Evolutionary conservation across 176 grass and related monocot species (phyloP).

Genomic region (Raddia distichophylla): DNA sequence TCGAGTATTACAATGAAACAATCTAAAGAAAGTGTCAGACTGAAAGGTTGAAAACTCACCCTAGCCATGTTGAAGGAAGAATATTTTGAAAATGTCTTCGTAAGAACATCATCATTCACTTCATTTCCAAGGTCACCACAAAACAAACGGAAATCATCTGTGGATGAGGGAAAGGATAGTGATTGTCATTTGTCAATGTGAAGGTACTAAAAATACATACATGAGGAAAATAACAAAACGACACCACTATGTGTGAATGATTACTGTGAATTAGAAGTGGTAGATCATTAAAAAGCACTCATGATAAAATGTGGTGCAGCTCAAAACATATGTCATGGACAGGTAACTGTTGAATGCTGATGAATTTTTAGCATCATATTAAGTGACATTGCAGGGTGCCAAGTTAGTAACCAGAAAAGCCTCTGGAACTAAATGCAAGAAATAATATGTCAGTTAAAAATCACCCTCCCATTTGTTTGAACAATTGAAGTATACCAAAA

Average conservation of each 20-base stretch:
- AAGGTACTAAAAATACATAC: not conserved
- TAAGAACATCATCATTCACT: slow-evolving; percentile 80
- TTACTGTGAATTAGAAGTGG: not conserved
- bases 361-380: not conserved
- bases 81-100: slow-evolving; percentile 76
- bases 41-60: slow-evolving; percentile 44
- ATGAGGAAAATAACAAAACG: not conserved
- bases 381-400: not conserved
- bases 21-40: not conserved
- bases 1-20: not conserved
- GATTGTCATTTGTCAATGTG: slow-evolving; percentile 30
- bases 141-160: slow-evolving; percentile 92
- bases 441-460: not conserved
- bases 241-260: not conserved
- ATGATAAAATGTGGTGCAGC: not conserved
- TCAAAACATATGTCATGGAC: not conserved
- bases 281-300: not conserved
- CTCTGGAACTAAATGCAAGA: not conserved
- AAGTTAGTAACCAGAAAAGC: not conserved
- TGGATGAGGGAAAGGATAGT: not conserved
- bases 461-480: not conserved
- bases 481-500: slow-evolving; percentile 4
- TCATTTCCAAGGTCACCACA: slow-evolving; percentile 95
- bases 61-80: slow-evolving; percentile 85
- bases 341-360: not conserved